These are phyloP conservation scores for Aspergillus nomiae DNA, from an alignment of 2,329 filamentous ascomycete genomes.

Conservation along the genomic window DNA sequence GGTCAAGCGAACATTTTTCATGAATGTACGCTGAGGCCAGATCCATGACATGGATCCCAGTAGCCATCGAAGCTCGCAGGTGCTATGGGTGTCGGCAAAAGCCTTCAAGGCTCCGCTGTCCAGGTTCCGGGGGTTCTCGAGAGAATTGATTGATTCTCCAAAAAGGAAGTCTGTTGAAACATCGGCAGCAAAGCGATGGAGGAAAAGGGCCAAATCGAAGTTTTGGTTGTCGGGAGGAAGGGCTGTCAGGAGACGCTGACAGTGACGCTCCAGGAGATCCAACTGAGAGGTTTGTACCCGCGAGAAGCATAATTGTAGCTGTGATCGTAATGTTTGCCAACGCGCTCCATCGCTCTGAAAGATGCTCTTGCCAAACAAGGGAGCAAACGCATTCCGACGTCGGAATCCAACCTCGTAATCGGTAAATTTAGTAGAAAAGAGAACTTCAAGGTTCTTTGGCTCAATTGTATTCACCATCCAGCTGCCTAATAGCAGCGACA, in stretches of 20 bases:
- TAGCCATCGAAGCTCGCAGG: not conserved
- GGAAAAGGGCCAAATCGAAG: not conserved
- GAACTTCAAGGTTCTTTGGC: constrained; percentile 1
- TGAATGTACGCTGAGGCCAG: not conserved
- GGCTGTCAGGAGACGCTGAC: not conserved
- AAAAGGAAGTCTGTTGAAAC: not conserved
- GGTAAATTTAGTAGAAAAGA: constrained; percentile 2
- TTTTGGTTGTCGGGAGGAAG: not conserved
- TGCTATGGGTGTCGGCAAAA: not conserved
- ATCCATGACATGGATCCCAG: not conserved
- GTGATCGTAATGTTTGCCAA: no score
- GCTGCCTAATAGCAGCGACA: not conserved
- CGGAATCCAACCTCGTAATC: constrained; percentile 3
- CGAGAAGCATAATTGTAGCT: not conserved
- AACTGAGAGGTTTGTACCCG: not conserved
- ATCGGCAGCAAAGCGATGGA: not conserved
- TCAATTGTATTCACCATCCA: constrained; percentile 7
- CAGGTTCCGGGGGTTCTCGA: not conserved
- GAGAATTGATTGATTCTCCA: not conserved
- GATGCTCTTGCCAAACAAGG: no score
- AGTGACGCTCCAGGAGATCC: not conserved
- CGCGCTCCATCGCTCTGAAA: no score
- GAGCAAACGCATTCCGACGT: not conserved
- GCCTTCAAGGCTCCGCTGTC: not conserved
- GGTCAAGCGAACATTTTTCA: not conserved